These are phyloP conservation scores for Penicillium paxilli DNA, from an alignment of 495 filamentous ascomycete genomes.

Conservation along the genomic window DNA sequence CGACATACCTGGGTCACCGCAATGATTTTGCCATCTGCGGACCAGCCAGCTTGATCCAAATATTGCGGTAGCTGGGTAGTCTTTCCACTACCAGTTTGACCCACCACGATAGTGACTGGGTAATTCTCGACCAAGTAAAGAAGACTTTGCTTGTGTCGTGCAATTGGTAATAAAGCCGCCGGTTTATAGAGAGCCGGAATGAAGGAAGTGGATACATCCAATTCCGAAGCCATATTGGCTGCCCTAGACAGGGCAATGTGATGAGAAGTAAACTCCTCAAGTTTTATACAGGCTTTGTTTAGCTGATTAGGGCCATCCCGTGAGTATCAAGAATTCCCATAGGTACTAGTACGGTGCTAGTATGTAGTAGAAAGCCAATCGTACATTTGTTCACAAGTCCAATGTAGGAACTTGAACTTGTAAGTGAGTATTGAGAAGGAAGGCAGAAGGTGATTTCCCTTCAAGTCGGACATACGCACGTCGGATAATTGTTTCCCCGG, in stretches of 20 bases:
- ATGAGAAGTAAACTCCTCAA: neutral
- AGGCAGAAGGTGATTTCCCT: too few species aligned
- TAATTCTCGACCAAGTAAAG: conserved; percentile 75
- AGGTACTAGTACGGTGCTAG: too few species aligned
- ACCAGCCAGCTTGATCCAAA: conserved; percentile 88
- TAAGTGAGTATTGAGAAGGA: too few species aligned
- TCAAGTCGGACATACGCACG: too few species aligned
- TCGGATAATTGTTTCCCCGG: too few species aligned
- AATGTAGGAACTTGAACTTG: too few species aligned
- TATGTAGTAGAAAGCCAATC: too few species aligned
- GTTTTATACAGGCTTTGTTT: neutral
- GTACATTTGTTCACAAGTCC: too few species aligned
- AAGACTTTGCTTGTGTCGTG: conserved; percentile 70
- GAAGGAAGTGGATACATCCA: conserved; percentile 62
- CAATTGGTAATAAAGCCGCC: conserved; percentile 72
- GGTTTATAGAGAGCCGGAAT: conserved; percentile 80
- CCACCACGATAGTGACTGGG: conserved; percentile 81
- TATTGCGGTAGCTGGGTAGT: conserved; percentile 90
- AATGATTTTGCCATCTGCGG: conserved; percentile 75
- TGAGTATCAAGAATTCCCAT: too few species aligned
- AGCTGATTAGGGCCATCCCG: neutral
- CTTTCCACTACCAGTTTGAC: conserved; percentile 89
- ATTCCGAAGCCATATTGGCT: conserved; percentile 41
- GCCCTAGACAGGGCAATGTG: neutral
- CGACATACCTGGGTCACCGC: conserved; percentile 88